These are phyloP conservation scores for Sclerotinia minor DNA, from an alignment of 2,329 filamentous ascomycete species.

Conservation along the genomic window DNA sequence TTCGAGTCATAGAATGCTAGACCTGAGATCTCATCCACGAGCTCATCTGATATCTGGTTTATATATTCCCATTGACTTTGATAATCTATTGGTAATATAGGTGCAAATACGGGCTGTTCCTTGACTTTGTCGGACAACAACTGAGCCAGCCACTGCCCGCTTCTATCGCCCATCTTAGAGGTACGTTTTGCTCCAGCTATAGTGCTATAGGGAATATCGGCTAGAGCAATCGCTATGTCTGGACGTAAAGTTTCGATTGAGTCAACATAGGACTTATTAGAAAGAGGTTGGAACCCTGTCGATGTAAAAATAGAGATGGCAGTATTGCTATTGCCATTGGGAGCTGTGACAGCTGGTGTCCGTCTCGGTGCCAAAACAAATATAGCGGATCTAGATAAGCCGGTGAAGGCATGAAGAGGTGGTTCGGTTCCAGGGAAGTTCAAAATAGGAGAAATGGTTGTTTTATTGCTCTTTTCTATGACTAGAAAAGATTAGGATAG, in stretches of 20 bases:
- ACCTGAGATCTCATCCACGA: constrained; percentile 59
- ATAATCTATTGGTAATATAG: constrained; percentile 72
- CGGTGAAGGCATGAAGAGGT: constrained; percentile 74
- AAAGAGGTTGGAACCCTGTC: constrained; percentile 75
- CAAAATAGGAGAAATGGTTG: constrained; percentile 51
- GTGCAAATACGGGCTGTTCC: constrained; percentile 55
- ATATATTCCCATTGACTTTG: constrained; percentile 80
- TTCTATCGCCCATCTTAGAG: constrained; percentile 81
- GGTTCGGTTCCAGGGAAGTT: constrained; percentile 42
- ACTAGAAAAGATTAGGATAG: constrained; percentile 45
- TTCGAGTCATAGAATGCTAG: constrained; percentile 78
- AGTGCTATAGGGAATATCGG: constrained; percentile 65
- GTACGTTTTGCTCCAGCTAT: constrained; percentile 69
- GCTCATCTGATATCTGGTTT: constrained; percentile 65
- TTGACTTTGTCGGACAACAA: constrained; percentile 52
- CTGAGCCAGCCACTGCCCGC: constrained; percentile 75
- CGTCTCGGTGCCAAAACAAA: constrained; percentile 77
- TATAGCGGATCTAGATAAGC: constrained; percentile 63
- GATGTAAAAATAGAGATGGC: constrained; percentile 80
- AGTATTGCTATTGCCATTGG: constrained; percentile 68
- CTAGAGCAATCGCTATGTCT: constrained; percentile 77
- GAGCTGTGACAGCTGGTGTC: constrained; percentile 71
- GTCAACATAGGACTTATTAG: constrained; percentile 66
- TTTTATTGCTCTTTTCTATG: constrained; percentile 50
- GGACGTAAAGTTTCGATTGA: constrained; percentile 67